Evolutionary conservation across 495 filamentous ascomycete genomes (phyloP), one percentile per base, ranked within the genome.

Genomic region (Penicillium riverlandense): DNA sequence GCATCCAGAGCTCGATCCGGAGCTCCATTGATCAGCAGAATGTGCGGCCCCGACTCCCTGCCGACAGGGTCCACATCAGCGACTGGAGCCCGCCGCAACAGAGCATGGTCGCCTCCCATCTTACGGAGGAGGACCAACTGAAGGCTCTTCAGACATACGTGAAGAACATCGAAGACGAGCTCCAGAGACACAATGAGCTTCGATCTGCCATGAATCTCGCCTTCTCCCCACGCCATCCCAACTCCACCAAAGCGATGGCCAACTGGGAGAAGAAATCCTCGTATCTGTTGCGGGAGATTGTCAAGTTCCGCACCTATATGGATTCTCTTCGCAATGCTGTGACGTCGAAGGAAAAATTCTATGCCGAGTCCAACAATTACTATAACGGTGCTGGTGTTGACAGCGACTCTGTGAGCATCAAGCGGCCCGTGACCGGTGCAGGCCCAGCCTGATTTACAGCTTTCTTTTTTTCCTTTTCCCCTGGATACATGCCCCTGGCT

Each of bases 181-280:
- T 96, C 30, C 74, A 85, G 54, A 75, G 76, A 47, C 92, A 97
- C 64, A 95, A 97, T 53, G 82, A 92, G 54, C 73, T 96, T 34
- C 75, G 90, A 37, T 77, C 78, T 11, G 80, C 86, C 11, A 94
- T 98, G 85, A 71, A 86, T 32, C 71, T 94, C 40, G 89, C 92
- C 14, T 98, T 94, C 60, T 88, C 90, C 14, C 88, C 89, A 1
- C 80, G 91, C 16, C 84, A 90, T 43, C 78, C 80, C 14, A 99
- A 97, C 59, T 72, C 79, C 15, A 65, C 66, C 38, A 90, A 86
- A 63, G 87, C 91, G 2, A 83, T 96, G 83, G 72, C 82, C 5
- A 99, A 99, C 60, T 99, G 94, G 94, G 90, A 99, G 70, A 79
- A 84, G 43, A 96, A 96, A 66, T 91, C 86, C 32, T 82, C 83